Base-by-base conservation (phyloP, 2,329 filamentous ascomycete genomes). In the Trichophaea hybrida region DNA sequence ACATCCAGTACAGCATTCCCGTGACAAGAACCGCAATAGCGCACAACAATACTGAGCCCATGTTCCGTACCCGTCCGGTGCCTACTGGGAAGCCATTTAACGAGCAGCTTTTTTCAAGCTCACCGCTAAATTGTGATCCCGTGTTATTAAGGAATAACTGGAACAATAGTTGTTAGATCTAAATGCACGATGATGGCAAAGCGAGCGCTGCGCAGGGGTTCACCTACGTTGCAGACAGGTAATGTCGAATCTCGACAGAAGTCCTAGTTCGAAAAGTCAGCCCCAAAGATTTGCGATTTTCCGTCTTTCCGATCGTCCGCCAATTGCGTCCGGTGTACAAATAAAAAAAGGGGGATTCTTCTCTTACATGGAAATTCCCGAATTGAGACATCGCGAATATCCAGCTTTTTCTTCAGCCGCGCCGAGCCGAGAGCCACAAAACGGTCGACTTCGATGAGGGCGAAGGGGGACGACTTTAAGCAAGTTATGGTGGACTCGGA, bases 201-300 rank as follows among this genome's bases (percentile, higher is more conserved):
- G 49, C 8, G 56, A 48, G 33, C 37, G 50, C 54, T 43, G 44
- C 56, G 62, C 15, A 31, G 43, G 54, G 49, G 15, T 46, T n/a
- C 57, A 80, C 84, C 69, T 79, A 90, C 86, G 78, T 91, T 91
- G 77, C 86, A 93, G 69, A 91, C 77, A 58, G 87, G 86, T 69
- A 91, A 77, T 60, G 86, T 90, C 68, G 86, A 86, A 75, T 90
- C 86, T 71, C 80, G 84, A 78, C 87, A 93, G 72, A 93, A 90
- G 71, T 85, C 75, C 86, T 91, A 69, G 70, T 61, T 56, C 46
- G 62, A 67, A 67, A 62, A 55, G 60, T 62, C 59, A 64, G 54
- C 33, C 60, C 32, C 51, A 33, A 12, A 50, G 10, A 10, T 50
- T 4, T 53, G 15, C 50, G 50, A 32, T 53, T 10, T 31, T 53